Conservation (phyloP, 2,329 filamentous ascomycete species). For the Blastomyces parvus region DNA sequence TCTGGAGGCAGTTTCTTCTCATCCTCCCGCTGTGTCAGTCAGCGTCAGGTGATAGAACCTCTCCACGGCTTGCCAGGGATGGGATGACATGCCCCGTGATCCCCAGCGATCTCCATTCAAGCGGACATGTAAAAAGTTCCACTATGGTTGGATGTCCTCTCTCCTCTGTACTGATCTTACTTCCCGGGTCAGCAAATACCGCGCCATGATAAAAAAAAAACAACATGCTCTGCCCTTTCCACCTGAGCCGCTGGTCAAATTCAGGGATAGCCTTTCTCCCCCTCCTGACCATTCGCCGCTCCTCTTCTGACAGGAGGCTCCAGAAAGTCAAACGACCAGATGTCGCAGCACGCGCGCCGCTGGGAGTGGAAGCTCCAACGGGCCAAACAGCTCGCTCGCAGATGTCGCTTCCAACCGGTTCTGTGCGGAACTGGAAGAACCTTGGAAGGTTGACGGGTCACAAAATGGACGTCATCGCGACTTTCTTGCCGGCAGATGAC, state of each 20-base stretch:
- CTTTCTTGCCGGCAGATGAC: neutral
- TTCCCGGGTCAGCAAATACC: neutral
- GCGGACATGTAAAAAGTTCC: neutral
- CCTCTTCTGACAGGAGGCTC: neutral
- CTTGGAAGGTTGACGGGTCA: too few species aligned
- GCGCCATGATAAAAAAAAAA: neutral
- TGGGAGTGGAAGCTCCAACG: neutral
- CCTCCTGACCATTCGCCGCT: neutral
- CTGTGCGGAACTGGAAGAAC: neutral
- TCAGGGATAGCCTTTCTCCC: neutral
- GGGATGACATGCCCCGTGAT: neutral
- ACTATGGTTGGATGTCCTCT: neutral
- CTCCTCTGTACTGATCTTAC: too few species aligned
- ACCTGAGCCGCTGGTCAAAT: neutral
- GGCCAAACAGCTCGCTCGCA: neutral
- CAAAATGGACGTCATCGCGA: neutral
- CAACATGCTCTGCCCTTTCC: neutral
- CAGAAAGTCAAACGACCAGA: neutral
- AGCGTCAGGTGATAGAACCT: constrained; percentile 4
- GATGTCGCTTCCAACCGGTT: constrained; percentile 1
- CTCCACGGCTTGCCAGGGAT: neutral
- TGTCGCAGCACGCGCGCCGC: neutral
- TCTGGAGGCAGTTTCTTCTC: neutral
- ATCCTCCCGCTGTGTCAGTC: neutral
- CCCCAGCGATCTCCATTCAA: neutral